Evolutionary conservation across 2,329 filamentous ascomycete species (phyloP).

Genomic region (Zymoseptoria tritici): DNA sequence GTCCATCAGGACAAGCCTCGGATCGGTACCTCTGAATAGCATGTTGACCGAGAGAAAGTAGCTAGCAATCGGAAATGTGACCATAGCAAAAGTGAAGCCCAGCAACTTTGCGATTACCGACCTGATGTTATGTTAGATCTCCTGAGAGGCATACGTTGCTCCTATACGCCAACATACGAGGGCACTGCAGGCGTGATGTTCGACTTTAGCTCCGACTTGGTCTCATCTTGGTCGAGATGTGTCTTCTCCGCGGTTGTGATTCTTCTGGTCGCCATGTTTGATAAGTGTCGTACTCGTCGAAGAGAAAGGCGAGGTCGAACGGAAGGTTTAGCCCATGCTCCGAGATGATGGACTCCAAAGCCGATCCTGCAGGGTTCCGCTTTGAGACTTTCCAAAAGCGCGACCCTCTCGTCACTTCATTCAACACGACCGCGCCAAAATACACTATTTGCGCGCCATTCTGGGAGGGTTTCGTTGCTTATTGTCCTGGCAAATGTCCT

Average conservation of each 20-base stretch:
- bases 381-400: background rate
- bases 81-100: conserved; percentile 85
- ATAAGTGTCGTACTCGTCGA: background rate
- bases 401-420: background rate
- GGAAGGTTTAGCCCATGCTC: background rate
- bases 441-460: background rate
- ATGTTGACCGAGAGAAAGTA: conserved; percentile 76
- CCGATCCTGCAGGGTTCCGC: background rate
- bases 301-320: background rate
- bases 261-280: conserved; percentile 63
- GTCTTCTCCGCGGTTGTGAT: conserved; percentile 60
- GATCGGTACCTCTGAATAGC: conserved; percentile 63
- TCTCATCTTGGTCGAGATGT: conserved; percentile 43
- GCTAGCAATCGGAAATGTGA: conserved; percentile 74
- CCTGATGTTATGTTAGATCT: conserved; percentile 36
- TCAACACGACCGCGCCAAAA: background rate
- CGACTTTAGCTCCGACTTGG: conserved; percentile 43
- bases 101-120: conserved; percentile 86
- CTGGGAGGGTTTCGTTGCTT: background rate
- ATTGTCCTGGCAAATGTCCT: background rate
- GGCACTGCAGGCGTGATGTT: conserved; percentile 78
- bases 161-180: conserved; percentile 47
- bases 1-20: background rate
- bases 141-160: background rate
- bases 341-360: background rate